Conservation (phyloP, 495 filamentous ascomycete species). For the Cudoniella acicularis region DNA sequence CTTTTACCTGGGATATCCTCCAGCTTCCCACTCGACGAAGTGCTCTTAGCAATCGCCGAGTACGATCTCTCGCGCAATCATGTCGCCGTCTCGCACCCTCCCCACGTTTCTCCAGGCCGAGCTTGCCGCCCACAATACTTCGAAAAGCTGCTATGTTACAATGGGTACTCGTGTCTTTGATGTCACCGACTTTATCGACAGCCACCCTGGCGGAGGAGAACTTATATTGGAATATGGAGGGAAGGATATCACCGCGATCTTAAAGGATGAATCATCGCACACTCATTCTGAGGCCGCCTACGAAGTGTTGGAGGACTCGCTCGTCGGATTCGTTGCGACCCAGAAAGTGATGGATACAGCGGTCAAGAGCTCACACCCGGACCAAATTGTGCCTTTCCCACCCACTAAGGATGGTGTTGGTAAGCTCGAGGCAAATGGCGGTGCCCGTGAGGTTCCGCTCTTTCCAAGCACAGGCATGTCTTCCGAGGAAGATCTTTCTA, state of each 20-base stretch:
- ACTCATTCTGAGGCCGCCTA: constrained; percentile 85
- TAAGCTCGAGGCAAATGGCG: constrained; percentile 21
- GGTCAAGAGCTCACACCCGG: constrained; percentile 39
- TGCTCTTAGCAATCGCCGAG: not conserved
- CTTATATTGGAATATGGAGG: constrained; percentile 87
- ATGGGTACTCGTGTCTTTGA: constrained; percentile 90
- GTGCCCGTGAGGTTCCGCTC: constrained; percentile 28
- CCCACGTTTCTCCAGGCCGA: constrained; percentile 77
- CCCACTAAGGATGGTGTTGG: constrained; percentile 27
- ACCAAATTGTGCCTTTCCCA: constrained; percentile 43
- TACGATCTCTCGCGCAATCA: not conserved
- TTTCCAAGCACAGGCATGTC: constrained; percentile 83
- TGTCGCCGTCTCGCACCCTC: constrained; percentile 53
- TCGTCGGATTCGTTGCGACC: constrained; percentile 72
- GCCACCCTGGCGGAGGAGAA: constrained; percentile 88
- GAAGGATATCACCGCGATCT: constrained; percentile 77
- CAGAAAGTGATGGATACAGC: constrained; percentile 43
- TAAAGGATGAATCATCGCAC: constrained; percentile 82
- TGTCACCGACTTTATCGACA: constrained; percentile 80
- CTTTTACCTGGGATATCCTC: not conserved
- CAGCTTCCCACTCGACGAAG: not conserved
- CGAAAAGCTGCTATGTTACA: constrained; percentile 89
- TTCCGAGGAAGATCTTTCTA: constrained; percentile 76
- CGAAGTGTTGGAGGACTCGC: constrained; percentile 77
- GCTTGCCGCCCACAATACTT: constrained; percentile 73